phyloP scores from a whole-genome alignment of 1,284 basidiomycete species.

The Naganishia sp. region DNA sequence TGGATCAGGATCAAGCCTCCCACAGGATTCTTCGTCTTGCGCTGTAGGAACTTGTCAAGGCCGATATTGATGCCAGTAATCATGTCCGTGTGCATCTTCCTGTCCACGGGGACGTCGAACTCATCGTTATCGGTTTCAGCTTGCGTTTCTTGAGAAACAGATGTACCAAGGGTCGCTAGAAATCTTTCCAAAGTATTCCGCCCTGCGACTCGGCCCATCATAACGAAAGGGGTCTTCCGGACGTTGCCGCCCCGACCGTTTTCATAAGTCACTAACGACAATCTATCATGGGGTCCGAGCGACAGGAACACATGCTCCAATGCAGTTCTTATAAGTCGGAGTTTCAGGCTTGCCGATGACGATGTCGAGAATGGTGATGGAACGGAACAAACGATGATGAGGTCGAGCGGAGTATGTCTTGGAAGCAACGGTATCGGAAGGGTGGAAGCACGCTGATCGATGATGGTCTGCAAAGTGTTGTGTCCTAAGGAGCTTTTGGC shows the following conservation, averaged over 20 bases:
- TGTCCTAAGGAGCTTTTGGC: neutral
- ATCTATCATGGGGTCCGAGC: conserved; percentile 70
- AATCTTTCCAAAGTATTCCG: conserved; percentile 71
- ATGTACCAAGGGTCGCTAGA: conserved; percentile 64
- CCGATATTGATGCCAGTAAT: conserved; percentile 92
- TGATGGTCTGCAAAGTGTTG: neutral
- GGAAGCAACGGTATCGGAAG: conserved; percentile 58
- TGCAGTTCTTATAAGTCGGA: conserved; percentile 78
- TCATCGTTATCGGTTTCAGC: conserved; percentile 38
- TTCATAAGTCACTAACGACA: conserved; percentile 86
- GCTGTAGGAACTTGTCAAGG: conserved; percentile 90
- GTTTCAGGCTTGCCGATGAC: conserved; percentile 77
- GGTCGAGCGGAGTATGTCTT: conserved; percentile 81
- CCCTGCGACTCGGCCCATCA: conserved; percentile 68
- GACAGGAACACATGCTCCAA: conserved; percentile 80
- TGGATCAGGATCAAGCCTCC: conserved; percentile 90
- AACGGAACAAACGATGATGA: conserved; percentile 86
- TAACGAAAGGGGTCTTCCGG: conserved; percentile 84
- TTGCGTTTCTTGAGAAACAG: conserved; percentile 42
- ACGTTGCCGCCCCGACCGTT: conserved; percentile 71
- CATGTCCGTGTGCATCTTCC: conserved; percentile 91
- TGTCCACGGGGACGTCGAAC: conserved; percentile 72
- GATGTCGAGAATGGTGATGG: conserved; percentile 75
- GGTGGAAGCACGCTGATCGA: neutral
- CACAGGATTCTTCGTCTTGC: conserved; percentile 84